These are phyloP conservation scores for Platanus orientalis DNA, from an alignment of 164 flowering plant species.

Conservation along the genomic window DNA sequence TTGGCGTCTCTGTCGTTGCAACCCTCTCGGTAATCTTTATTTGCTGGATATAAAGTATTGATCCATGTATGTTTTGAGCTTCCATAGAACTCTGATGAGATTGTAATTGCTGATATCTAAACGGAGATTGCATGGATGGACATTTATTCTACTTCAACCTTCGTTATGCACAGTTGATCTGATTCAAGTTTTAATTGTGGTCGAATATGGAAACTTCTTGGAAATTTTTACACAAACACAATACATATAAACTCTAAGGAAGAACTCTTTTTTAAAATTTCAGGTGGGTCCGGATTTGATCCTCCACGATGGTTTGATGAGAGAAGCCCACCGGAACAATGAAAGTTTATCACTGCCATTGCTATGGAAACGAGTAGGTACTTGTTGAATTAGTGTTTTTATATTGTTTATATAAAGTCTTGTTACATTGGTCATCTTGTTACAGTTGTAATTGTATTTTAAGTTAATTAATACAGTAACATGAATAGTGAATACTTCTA, in stretches of 20 bases:
- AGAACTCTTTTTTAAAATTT: conserved; percentile 3
- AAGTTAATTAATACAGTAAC: too few relatives aligned
- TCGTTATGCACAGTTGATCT: not conserved
- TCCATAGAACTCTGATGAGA: not conserved
- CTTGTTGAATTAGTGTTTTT: too few relatives aligned
- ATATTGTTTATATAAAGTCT: too few relatives aligned
- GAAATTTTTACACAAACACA: not conserved
- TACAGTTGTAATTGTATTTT: too few relatives aligned
- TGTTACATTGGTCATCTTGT: too few relatives aligned
- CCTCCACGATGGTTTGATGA: conserved; percentile 96
- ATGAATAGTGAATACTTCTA: too few relatives aligned
- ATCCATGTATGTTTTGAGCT: not conserved
- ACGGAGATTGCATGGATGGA: too few relatives aligned
- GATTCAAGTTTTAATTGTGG: not conserved
- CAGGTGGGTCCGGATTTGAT: conserved; percentile 94
- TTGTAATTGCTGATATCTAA: too few relatives aligned
- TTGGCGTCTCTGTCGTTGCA: conserved; percentile 97
- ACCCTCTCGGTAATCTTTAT: conserved; percentile 65
- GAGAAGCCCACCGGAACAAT: conserved; percentile 37
- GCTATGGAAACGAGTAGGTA: too few relatives aligned
- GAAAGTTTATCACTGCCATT: conserved; percentile 12
- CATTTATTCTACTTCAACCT: not conserved
- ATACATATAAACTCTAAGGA: not conserved
- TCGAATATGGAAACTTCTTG: not conserved
- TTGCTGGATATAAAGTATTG: not conserved